Evolutionary conservation across 2,329 filamentous ascomycete species (phyloP).

Genomic region (Colletotrichum coccodes): DNA sequence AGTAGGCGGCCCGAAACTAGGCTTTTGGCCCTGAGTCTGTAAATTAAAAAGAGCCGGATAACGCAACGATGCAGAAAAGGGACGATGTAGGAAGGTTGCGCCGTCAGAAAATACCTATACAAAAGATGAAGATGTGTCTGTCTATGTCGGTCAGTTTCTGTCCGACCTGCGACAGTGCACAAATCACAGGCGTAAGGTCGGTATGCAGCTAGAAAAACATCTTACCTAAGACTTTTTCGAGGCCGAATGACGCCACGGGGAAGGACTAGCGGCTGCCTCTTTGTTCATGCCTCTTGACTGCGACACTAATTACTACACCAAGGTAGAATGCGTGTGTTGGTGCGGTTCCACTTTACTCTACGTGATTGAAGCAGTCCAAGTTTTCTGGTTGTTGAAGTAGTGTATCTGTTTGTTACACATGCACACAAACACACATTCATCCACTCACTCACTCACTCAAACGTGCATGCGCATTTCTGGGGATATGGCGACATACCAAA

Average conservation of each 20-base stretch:
- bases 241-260: neutral
- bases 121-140: neutral
- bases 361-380: neutral
- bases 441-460: neutral
- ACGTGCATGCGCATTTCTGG: neutral
- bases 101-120: neutral
- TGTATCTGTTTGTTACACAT: no score
- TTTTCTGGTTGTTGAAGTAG: neutral
- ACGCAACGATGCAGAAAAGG: neutral
- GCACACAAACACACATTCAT: neutral
- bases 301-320: no score
- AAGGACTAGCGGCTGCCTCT: neutral
- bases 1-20: neutral
- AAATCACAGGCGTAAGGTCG: neutral
- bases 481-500: neutral
- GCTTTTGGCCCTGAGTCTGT: neutral
- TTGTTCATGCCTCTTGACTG: neutral
- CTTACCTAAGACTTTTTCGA: neutral
- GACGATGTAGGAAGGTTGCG: neutral
- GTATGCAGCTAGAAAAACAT: neutral
- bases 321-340: neutral
- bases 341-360: neutral
- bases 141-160: neutral
- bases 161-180: neutral
- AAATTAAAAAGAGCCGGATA: neutral